Conservation (phyloP, 225 moss, liverwort and hornwort species). For the Marchantia polymorpha region DNA sequence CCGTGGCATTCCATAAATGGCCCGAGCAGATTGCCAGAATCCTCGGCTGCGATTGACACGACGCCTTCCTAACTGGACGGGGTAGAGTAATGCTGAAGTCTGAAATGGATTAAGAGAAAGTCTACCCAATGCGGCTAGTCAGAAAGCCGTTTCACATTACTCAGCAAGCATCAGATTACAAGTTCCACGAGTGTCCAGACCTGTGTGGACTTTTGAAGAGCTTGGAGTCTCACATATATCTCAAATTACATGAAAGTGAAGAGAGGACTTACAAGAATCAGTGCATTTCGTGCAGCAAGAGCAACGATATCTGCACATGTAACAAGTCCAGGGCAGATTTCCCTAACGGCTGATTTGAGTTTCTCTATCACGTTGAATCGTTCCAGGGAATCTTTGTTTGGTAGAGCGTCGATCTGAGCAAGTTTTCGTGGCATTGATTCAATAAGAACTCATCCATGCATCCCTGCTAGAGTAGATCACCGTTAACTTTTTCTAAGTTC, state of each 20-base stretch:
- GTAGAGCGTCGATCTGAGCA: slow-evolving; percentile 17
- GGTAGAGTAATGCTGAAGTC: slow-evolving; percentile 34
- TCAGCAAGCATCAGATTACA: too few species aligned
- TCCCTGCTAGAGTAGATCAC: too few species aligned
- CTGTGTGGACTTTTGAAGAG: too few species aligned
- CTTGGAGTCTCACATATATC: background rate
- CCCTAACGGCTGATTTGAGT: slow-evolving; percentile 42
- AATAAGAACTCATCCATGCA: slow-evolving; percentile 24
- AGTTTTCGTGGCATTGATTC: slow-evolving; percentile 14
- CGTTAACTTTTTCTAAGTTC: too few species aligned
- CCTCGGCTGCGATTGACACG: slow-evolving; percentile 32
- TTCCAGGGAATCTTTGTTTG: background rate
- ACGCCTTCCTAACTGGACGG: slow-evolving; percentile 39
- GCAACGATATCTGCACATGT: slow-evolving; percentile 53
- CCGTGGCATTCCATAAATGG: slow-evolving; percentile 20
- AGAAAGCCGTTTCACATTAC: too few species aligned
- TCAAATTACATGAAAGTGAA: background rate
- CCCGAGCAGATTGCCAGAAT: slow-evolving; percentile 19
- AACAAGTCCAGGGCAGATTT: slow-evolving; percentile 36
- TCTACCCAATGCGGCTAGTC: too few species aligned
- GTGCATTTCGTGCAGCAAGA: slow-evolving; percentile 18
- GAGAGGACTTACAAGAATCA: background rate
- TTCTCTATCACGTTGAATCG: slow-evolving; percentile 22
- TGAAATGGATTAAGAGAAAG: background rate
- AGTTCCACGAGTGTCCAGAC: too few species aligned